Percentiles rank a stretch among this genome's conserved stretches.
Evolutionary conservation across 23 red algal species (phyloP).

Genomic region (Gracilaria caudata): DNA sequence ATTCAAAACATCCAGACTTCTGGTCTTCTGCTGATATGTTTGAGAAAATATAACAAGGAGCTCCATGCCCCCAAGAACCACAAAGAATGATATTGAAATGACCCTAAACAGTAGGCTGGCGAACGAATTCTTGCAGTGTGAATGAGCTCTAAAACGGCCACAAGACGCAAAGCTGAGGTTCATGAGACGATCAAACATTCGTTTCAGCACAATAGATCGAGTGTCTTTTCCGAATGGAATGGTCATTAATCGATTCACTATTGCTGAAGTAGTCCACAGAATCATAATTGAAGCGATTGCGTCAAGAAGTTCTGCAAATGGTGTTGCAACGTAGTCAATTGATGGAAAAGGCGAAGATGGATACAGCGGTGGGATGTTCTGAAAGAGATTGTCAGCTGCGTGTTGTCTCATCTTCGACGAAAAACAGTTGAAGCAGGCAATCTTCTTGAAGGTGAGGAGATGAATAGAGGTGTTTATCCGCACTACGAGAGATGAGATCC

Average conservation of each 20-base stretch:
- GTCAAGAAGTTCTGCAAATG: slow-evolving; percentile 16
- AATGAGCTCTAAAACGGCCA: background rate
- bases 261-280: slow-evolving; percentile 12
- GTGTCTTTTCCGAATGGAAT: background rate
- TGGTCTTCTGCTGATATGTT: background rate
- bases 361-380: background rate
- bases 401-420: background rate
- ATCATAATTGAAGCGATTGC: background rate
- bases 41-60: background rate
- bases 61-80: background rate
- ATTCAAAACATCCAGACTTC: background rate
- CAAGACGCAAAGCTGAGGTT: background rate
- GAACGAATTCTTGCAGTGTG: background rate
- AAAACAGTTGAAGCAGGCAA: background rate
- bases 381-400: background rate
- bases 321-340: background rate
- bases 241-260: background rate
- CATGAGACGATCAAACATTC: background rate
- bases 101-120: background rate
- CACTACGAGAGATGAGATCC: too few relatives aligned
- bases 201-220: background rate
- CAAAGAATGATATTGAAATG: background rate
- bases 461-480: too few relatives aligned
- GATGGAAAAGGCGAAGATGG: slow-evolving; percentile 1
- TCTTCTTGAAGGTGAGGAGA: too few relatives aligned